Evolutionary conservation across 2,329 filamentous ascomycete genomes (phyloP).

Genomic region (Ophiobolus disseminans): DNA sequence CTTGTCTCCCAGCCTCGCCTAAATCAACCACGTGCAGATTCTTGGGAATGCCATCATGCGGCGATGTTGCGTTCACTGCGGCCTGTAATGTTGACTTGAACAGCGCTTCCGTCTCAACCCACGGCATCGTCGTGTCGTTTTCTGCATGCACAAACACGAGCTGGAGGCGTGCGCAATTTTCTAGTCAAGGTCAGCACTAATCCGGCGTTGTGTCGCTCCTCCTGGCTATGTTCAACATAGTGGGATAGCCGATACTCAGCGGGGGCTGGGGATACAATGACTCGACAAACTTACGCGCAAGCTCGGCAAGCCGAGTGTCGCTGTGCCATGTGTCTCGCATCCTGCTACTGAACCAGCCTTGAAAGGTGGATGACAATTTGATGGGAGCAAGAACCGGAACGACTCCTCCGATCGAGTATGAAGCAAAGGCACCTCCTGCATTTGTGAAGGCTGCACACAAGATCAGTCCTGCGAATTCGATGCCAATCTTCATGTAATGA

Average conservation of each 20-base stretch:
- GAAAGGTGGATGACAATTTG: slow-evolving; percentile 67
- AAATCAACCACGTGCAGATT: slow-evolving; percentile 34
- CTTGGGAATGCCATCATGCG: slow-evolving; percentile 19
- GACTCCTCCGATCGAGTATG: slow-evolving; percentile 77
- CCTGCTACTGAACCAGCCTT: slow-evolving; percentile 67
- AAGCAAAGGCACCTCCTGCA: slow-evolving; percentile 73
- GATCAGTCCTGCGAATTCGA: slow-evolving; percentile 81
- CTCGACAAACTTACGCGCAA: slow-evolving; percentile 51
- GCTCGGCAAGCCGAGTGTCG: slow-evolving; percentile 67
- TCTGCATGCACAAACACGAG: slow-evolving; percentile 45
- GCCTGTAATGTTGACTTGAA: slow-evolving; percentile 38
- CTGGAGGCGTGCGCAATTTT: slow-evolving; percentile 26
- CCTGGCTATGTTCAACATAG: no score
- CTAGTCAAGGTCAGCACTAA: slow-evolving; percentile 7
- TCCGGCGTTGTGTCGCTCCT: no score
- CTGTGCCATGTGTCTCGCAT: slow-evolving; percentile 84
- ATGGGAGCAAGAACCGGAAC: slow-evolving; percentile 81
- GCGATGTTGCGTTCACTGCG: slow-evolving; percentile 20
- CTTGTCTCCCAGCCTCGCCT: slow-evolving; percentile 44
- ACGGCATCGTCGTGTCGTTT: slow-evolving; percentile 46
- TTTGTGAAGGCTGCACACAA: slow-evolving; percentile 82
- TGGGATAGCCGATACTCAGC: no score
- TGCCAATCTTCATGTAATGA: slow-evolving; percentile 64
- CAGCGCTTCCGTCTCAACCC: slow-evolving; percentile 42
- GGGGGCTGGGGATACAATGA: neutral